Conservation (phyloP, 768 basidiomycete species). For the Tricholomella constricta region DNA sequence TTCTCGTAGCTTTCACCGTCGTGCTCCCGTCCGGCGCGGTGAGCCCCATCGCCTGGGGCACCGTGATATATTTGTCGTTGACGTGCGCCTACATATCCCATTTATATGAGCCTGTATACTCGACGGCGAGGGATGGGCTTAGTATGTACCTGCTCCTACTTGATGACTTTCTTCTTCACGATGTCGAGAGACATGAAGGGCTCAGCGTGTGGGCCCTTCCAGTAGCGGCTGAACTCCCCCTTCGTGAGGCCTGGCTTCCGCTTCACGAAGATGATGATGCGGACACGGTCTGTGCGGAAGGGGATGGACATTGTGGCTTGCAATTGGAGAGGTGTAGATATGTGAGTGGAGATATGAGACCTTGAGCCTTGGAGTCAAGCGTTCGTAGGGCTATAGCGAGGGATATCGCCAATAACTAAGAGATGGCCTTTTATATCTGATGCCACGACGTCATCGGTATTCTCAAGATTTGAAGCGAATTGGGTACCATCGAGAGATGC, state of each 20-base stretch:
- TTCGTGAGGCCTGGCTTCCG: slow-evolving; percentile 25
- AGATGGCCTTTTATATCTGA: too few species aligned
- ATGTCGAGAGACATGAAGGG: slow-evolving; percentile 31
- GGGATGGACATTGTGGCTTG: background rate
- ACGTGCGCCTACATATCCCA: slow-evolving; percentile 21
- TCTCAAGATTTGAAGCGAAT: too few species aligned
- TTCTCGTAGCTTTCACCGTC: slow-evolving; percentile 35
- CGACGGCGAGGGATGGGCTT: too few species aligned
- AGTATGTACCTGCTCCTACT: slow-evolving; percentile 35
- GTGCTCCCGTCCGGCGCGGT: slow-evolving; percentile 22
- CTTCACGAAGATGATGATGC: slow-evolving; percentile 28
- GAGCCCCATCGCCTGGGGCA: slow-evolving; percentile 17
- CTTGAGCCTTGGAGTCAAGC: too few species aligned
- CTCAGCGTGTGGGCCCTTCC: slow-evolving; percentile 28
- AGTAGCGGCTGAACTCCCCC: slow-evolving; percentile 32
- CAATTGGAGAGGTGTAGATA: background rate
- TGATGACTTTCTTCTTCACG: slow-evolving; percentile 33
- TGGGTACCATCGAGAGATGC: too few species aligned
- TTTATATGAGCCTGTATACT: background rate
- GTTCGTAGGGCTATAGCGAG: too few species aligned
- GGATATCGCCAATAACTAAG: too few species aligned
- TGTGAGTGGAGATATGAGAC: background rate
- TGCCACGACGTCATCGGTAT: too few species aligned
- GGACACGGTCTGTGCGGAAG: slow-evolving; percentile 30
- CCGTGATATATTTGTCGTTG: slow-evolving; percentile 7